Percentiles rank a stretch among this genome's conserved stretches.
phyloP scores from a whole-genome alignment of 306 rosid species.

The Spatholobus suberectus region DNA sequence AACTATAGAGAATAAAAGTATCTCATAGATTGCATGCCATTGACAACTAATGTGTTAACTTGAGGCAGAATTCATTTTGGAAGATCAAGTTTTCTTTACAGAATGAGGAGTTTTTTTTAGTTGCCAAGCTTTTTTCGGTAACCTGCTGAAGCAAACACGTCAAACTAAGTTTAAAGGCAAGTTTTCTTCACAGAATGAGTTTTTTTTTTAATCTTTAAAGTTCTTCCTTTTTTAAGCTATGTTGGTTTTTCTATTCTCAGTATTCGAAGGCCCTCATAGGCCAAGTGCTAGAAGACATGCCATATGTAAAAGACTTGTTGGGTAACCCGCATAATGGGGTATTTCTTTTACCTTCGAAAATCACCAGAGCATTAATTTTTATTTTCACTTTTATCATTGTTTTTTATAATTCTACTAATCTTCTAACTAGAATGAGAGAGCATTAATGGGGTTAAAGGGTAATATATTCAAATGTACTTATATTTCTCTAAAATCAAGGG shows the following conservation, averaged over 20 bases:
- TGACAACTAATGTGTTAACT: conserved; percentile 24
- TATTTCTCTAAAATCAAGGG: too few species aligned
- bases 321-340: too few species aligned
- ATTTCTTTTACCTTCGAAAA: not conserved
- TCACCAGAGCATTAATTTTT: not conserved
- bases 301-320: too few species aligned
- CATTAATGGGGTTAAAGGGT: not conserved
- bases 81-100: conserved; percentile 18
- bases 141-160: conserved; percentile 44
- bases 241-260: too few species aligned
- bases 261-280: too few species aligned
- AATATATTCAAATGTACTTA: too few species aligned
- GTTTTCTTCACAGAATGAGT: too few species aligned
- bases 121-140: conserved; percentile 35
- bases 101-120: not conserved
- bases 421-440: not conserved
- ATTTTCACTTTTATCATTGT: too few species aligned
- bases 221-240: too few species aligned
- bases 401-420: not conserved
- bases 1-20: conserved; percentile 24
- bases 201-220: too few species aligned
- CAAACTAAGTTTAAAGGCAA: conserved; percentile 25
- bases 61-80: conserved; percentile 29
- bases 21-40: conserved; percentile 24
- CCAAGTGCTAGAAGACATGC: too few species aligned